These are phyloP conservation scores for Trichomonas tenax DNA, from an alignment of 208 protist species.

Conservation along the genomic window DNA sequence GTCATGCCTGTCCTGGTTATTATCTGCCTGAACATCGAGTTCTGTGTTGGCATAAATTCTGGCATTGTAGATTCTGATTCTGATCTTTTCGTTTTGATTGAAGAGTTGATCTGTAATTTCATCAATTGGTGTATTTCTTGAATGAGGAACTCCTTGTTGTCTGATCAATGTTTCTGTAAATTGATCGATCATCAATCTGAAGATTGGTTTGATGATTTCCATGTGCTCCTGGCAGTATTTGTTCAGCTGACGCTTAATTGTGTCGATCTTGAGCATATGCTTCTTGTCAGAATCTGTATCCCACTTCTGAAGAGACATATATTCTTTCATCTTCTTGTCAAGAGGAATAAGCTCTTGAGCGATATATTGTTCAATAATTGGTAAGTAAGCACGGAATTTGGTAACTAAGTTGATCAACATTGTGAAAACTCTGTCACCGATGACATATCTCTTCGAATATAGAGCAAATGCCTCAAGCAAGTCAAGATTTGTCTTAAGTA, in stretches of 20 bases:
- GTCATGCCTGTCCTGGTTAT: neutral
- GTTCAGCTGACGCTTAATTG: neutral
- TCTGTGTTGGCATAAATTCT: neutral
- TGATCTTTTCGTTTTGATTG: neutral
- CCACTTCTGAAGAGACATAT: neutral
- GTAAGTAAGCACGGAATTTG: neutral
- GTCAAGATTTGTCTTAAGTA: neutral
- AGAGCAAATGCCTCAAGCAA: neutral
- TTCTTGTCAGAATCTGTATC: conserved; percentile 11
- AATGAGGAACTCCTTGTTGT: neutral
- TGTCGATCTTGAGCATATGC: neutral
- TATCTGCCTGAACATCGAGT: neutral
- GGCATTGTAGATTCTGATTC: neutral
- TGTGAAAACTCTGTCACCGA: neutral
- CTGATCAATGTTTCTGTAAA: neutral
- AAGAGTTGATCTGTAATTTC: neutral
- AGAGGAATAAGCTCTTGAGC: neutral
- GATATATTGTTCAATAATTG: neutral
- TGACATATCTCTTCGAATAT: neutral
- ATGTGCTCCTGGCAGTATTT: conserved; percentile 9
- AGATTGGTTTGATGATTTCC: neutral
- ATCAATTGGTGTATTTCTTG: neutral
- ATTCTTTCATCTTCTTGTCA: conserved; percentile 20
- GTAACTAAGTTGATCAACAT: neutral
- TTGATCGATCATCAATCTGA: neutral